These are phyloP conservation scores for Eutypella sp. DNA, from an alignment of 2,329 filamentous ascomycete species.

Conservation along the genomic window DNA sequence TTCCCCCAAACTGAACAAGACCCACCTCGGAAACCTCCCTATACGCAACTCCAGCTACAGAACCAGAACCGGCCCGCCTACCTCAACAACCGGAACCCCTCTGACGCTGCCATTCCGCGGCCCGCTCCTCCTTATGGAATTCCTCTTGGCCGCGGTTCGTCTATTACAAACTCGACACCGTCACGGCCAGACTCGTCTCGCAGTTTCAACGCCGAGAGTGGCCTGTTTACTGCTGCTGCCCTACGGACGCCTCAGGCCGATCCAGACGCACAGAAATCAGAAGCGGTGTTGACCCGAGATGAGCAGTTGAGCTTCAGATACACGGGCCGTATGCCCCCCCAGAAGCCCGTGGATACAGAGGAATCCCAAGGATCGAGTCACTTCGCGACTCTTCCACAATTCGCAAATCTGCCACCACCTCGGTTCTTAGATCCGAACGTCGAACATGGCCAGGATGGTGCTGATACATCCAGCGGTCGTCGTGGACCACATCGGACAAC, in stretches of 20 bases:
- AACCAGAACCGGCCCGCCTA: slow-evolving; percentile 8
- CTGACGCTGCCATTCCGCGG: slow-evolving; percentile 12
- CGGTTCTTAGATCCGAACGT: not conserved
- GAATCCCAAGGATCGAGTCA: not conserved
- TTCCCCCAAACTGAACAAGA: not conserved
- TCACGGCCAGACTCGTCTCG: slow-evolving; percentile 19
- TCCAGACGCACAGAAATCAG: not conserved
- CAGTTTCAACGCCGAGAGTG: slow-evolving; percentile 32
- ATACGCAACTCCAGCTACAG: slow-evolving; percentile 8
- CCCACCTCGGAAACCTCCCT: slow-evolving; percentile 7
- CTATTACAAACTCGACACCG: slow-evolving; percentile 12
- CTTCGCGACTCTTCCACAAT: not conserved
- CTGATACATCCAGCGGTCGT: too few species aligned
- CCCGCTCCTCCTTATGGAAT: slow-evolving; percentile 19
- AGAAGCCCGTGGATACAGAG: not conserved
- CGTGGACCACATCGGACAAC: too few species aligned
- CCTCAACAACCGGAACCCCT: slow-evolving; percentile 12
- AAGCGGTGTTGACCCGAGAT: not conserved
- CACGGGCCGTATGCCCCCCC: not conserved
- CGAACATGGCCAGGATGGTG: not conserved
- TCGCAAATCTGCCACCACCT: not conserved
- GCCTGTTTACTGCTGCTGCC: slow-evolving; percentile 28
- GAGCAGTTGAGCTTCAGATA: not conserved
- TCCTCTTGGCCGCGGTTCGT: slow-evolving; percentile 17
- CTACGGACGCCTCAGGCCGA: slow-evolving; percentile 19